Evolutionary conservation across 495 filamentous ascomycete genomes (phyloP).

Genomic region (Neurospora sp.): DNA sequence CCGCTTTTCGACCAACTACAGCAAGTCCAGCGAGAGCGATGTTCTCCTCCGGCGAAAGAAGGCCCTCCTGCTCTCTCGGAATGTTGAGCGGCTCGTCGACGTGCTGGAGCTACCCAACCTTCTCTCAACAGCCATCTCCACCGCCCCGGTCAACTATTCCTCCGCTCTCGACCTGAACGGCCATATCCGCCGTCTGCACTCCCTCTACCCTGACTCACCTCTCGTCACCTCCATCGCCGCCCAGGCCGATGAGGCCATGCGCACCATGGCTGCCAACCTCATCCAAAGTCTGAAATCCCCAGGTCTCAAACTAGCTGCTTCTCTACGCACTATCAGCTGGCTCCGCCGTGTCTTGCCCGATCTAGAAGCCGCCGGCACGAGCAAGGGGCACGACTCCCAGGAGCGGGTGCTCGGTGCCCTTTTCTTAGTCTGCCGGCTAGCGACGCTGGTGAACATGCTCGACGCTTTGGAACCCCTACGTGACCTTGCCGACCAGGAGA

Average conservation of each 20-base stretch:
- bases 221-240: constrained; percentile 61
- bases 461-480: constrained; percentile 77
- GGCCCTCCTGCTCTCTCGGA: constrained; percentile 75
- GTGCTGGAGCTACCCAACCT: constrained; percentile 86
- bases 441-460: constrained; percentile 69
- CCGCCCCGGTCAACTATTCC: constrained; percentile 58
- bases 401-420: constrained; percentile 65
- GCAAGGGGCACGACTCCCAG: constrained; percentile 38
- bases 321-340: constrained; percentile 88
- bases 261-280: constrained; percentile 76
- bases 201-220: constrained; percentile 68
- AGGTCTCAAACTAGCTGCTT: constrained; percentile 77
- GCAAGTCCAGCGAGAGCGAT: constrained; percentile 56
- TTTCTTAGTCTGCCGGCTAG: constrained; percentile 78
- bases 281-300: constrained; percentile 67
- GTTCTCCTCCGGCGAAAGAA: constrained; percentile 67
- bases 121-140: constrained; percentile 51
- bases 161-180: constrained; percentile 84
- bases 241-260: constrained; percentile 84
- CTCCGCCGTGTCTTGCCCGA: constrained; percentile 80
- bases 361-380: constrained; percentile 42
- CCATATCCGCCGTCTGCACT: constrained; percentile 83
- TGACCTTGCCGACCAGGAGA: constrained; percentile 85
- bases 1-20: constrained; percentile 75
- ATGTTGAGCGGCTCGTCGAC: constrained; percentile 82